Evolutionary conservation across 2,329 filamentous ascomycete species (phyloP).

Genomic region (Fusarium agapanthi): DNA sequence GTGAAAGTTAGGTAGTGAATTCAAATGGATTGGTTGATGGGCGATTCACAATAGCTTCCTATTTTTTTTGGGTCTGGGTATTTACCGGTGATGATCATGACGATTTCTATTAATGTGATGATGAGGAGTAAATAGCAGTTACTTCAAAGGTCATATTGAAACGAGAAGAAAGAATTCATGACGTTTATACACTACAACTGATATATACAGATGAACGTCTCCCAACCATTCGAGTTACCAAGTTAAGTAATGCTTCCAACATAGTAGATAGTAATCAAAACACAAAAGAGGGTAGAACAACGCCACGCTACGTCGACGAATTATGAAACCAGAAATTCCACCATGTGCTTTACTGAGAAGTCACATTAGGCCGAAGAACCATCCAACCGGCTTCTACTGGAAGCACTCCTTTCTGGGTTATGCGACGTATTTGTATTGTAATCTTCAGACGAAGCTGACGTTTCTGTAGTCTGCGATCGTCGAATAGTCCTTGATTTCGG

Average conservation of each 20-base stretch:
- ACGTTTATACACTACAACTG: slow-evolving; percentile 25
- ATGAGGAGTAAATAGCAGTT: neutral
- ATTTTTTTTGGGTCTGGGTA: neutral
- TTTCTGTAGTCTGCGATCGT: slow-evolving; percentile 23
- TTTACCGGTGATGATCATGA: neutral
- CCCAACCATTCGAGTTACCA: neutral
- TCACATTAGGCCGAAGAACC: neutral
- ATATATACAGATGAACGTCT: slow-evolving; percentile 15
- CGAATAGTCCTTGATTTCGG: slow-evolving; percentile 1
- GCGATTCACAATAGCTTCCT: neutral
- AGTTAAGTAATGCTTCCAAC: neutral
- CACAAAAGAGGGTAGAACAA: slow-evolving; percentile 23
- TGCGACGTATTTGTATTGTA: neutral
- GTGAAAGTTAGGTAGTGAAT: slow-evolving; percentile 39
- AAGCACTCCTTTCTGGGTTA: slow-evolving; percentile 7
- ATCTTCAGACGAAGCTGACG: slow-evolving; percentile 21
- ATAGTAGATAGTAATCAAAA: slow-evolving; percentile 14
- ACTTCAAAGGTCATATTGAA: neutral
- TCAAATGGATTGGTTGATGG: slow-evolving; percentile 37
- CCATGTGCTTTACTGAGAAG: neutral
- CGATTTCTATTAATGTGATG: neutral
- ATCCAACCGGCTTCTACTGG: neutral
- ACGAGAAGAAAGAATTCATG: neutral
- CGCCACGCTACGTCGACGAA: slow-evolving; percentile 32
- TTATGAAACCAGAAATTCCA: slow-evolving; percentile 18